Percentiles rank a stretch among this genome's conserved stretches.
Evolutionary conservation across 1,284 basidiomycete species (phyloP).

Genomic region (Mycena citricolor): DNA sequence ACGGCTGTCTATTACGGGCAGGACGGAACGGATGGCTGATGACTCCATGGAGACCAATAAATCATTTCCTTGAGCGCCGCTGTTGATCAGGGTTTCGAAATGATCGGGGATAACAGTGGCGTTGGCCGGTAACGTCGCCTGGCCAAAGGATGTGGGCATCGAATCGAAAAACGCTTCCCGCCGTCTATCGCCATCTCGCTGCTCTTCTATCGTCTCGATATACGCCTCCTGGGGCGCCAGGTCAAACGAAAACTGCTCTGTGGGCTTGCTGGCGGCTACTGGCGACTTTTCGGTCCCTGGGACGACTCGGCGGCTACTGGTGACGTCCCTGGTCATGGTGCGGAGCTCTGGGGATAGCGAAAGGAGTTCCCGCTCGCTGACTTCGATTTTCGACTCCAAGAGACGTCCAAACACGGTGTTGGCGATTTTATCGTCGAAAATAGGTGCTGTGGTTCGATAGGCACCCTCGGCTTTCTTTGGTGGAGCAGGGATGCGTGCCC

Average conservation of each 20-base stretch:
- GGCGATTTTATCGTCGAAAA: slow-evolving; percentile 1
- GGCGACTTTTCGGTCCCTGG: background rate
- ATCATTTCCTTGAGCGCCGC: slow-evolving; percentile 2
- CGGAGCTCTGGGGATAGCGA: slow-evolving; percentile 1
- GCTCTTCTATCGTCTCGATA: background rate
- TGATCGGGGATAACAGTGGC: slow-evolving; percentile 9
- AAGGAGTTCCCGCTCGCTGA: background rate
- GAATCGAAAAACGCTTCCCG: background rate
- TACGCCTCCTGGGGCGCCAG: background rate
- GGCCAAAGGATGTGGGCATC: slow-evolving; percentile 5
- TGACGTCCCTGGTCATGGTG: background rate
- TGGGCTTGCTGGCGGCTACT: background rate
- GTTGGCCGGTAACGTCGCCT: slow-evolving; percentile 3
- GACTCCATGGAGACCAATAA: slow-evolving; percentile 5
- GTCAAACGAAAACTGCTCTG: background rate
- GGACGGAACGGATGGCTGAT: slow-evolving; percentile 10
- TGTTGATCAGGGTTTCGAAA: slow-evolving; percentile 1
- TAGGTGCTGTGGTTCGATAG: background rate
- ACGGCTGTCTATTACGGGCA: slow-evolving; percentile 9
- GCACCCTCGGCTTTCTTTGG: background rate
- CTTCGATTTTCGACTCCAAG: background rate
- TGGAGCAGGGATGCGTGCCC: background rate
- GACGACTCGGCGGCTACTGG: background rate
- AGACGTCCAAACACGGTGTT: background rate
- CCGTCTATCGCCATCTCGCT: background rate